These are phyloP conservation scores for Torulaspora quercuum DNA, from an alignment of 805 yeast genomes.

Conservation along the genomic window DNA sequence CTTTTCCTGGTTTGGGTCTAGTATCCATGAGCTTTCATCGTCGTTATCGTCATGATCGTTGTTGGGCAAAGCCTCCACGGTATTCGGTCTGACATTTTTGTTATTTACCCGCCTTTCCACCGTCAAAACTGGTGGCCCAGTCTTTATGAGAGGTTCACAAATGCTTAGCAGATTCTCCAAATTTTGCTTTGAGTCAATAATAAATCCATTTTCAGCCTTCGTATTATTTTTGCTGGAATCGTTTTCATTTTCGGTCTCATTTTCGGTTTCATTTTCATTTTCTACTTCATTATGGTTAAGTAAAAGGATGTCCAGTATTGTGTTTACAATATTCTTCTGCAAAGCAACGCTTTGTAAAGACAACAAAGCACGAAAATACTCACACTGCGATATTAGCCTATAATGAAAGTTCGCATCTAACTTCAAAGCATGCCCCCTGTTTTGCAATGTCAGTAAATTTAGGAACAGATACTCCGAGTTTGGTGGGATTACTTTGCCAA, in stretches of 20 bases:
- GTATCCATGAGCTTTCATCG: conserved; percentile 29
- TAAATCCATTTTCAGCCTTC: conserved; percentile 1
- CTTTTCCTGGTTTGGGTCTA: conserved; percentile 47
- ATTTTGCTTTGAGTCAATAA: conserved; percentile 22
- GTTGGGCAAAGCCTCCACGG: conserved; percentile 2
- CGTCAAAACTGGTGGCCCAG: background rate
- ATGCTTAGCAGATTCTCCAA: conserved; percentile 24
- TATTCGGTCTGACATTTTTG: conserved; percentile 15
- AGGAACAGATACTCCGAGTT: conserved; percentile 22
- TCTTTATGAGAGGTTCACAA: conserved; percentile 26
- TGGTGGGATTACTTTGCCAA: conserved; percentile 21
- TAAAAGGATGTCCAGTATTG: conserved; percentile 54
- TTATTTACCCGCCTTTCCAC: conserved; percentile 3
- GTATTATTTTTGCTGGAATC: conserved; percentile 14
- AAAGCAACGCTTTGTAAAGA: conserved; percentile 27
- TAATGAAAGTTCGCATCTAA: conserved; percentile 17
- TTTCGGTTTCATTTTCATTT: conserved; percentile 39
- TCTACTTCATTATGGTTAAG: conserved; percentile 29
- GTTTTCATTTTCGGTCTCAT: conserved; percentile 44
- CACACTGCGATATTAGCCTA: conserved; percentile 25
- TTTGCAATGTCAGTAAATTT: conserved; percentile 21
- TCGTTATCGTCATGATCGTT: conserved; percentile 17
- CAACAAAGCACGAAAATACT: conserved; percentile 24
- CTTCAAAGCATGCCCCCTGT: conserved; percentile 7
- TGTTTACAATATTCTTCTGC: conserved; percentile 56